phyloP scores from a whole-genome alignment of 2,329 filamentous ascomycete species.

The Xylaria sp. region DNA sequence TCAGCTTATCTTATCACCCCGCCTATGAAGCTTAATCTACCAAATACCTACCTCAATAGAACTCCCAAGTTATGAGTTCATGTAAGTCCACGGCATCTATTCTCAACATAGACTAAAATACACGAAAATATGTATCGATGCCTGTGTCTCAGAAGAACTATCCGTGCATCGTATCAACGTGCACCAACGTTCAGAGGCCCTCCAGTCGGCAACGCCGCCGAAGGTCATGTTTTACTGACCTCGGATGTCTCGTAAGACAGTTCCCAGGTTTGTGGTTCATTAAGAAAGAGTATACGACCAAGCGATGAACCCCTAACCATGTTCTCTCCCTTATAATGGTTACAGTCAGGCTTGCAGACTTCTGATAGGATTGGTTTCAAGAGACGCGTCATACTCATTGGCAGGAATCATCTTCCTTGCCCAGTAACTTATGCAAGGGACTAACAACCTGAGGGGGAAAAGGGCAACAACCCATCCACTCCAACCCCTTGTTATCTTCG shows the following conservation, averaged over 20 bases:
- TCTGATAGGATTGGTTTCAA: constrained; percentile 7
- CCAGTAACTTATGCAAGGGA: constrained; percentile 26
- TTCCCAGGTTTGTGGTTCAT: not conserved
- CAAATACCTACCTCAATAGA: not conserved
- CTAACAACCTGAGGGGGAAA: constrained; percentile 4
- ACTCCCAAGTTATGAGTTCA: not conserved
- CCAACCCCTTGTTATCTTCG: constrained; percentile 13
- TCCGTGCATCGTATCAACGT: not conserved
- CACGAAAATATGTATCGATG: not conserved
- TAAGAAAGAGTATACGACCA: not conserved
- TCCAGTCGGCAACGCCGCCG: not conserved
- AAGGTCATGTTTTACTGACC: not conserved
- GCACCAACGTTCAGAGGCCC: not conserved
- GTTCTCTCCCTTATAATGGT: not conserved
- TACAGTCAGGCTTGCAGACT: not conserved
- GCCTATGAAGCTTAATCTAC: not conserved
- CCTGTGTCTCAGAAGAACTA: not conserved
- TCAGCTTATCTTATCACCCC: constrained; percentile 30
- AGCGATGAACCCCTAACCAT: not conserved
- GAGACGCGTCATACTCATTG: constrained; percentile 17
- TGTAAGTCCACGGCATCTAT: not conserved
- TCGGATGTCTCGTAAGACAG: not conserved
- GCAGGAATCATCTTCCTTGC: constrained; percentile 13
- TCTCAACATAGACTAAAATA: not conserved
- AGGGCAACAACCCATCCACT: constrained; percentile 20